Base-by-base conservation (phyloP, 345 rosid genomes). In the Arabis alpina region DNA sequence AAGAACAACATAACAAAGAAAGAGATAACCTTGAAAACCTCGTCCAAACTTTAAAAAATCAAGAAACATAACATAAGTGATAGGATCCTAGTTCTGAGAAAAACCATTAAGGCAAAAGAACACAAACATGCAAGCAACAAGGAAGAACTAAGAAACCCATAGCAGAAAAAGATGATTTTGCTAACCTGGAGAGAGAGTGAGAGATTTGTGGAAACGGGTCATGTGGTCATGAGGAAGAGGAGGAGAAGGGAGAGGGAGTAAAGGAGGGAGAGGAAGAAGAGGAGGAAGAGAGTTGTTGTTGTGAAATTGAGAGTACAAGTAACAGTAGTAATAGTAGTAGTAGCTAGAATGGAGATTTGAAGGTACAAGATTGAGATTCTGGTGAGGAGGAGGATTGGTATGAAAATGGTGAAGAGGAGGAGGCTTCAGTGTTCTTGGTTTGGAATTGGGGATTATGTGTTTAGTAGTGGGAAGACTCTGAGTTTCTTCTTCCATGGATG, bases 401-500 rank as follows among this genome's bases (percentile, higher is more conserved):
- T 80, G 80, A 59, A 34, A 66, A 66, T 58, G 77, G 67, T 73
- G 71, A 32, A 27, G 11, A 64, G 67, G 14, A 53, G 65, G 52
- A 62, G 81, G 79, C 70, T 79, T 69, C 71, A 64, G 86, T 62
- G 80, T 76, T 70, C 72, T 61, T 70, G 68, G 82, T 65, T 66
- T 74, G 67, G 73, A 60, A 62, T 25, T 74, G 24, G 63, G 37
- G 56, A 19, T 19, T 19, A 37, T 68, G 64, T 62, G 65, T 68
- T 61, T 75, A 23, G 24, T 61, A 36, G 51, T 37, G 64, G 61
- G 64, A 23, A 41, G 64, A 50, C 69, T 68, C 60, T 68, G 59
- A 56, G 79, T 62, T 64, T 76, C 77, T 44, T 86, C 89, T 76
- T 93, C 98, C 97, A 90, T 90, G 41, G 72, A 7, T 72, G 66